These are phyloP conservation scores for Eucalyptus decipiens DNA, from an alignment of 345 rosid genomes.

Conservation along the genomic window DNA sequence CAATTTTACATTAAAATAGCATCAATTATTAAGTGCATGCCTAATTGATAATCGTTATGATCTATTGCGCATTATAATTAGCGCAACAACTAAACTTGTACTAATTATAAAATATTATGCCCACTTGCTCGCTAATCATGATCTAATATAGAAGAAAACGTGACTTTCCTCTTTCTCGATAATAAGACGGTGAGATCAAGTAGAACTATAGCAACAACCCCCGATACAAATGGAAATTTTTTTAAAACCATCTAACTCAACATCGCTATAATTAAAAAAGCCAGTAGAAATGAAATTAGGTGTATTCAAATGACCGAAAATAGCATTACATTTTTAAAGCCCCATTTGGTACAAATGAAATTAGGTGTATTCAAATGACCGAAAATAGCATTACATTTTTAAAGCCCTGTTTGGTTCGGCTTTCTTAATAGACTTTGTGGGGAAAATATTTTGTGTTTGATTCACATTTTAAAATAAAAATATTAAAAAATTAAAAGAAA, in stretches of 20 bases:
- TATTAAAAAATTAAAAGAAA: too few relatives aligned
- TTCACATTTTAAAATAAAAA: too few relatives aligned
- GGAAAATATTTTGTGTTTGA: too few relatives aligned
- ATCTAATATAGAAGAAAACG: background rate
- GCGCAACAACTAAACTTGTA: background rate
- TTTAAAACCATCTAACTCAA: background rate
- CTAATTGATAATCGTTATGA: too few relatives aligned
- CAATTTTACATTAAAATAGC: background rate
- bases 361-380: background rate
- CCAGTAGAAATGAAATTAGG: background rate
- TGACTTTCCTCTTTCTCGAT: background rate
- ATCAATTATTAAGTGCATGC: too few relatives aligned
- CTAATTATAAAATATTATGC: background rate
- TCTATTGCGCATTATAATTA: background rate
- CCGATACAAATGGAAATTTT: background rate
- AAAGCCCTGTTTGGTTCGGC: rapidly evolving
- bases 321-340: background rate
- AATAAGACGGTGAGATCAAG: background rate
- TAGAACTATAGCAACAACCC: background rate
- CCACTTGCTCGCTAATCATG: background rate
- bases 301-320: background rate
- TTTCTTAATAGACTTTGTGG: rapidly evolving
- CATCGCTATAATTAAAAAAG: background rate
- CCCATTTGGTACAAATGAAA: background rate
- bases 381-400: background rate